Base-by-base conservation (phyloP, 495 filamentous ascomycete genomes). In the Letharia lupina region DNA sequence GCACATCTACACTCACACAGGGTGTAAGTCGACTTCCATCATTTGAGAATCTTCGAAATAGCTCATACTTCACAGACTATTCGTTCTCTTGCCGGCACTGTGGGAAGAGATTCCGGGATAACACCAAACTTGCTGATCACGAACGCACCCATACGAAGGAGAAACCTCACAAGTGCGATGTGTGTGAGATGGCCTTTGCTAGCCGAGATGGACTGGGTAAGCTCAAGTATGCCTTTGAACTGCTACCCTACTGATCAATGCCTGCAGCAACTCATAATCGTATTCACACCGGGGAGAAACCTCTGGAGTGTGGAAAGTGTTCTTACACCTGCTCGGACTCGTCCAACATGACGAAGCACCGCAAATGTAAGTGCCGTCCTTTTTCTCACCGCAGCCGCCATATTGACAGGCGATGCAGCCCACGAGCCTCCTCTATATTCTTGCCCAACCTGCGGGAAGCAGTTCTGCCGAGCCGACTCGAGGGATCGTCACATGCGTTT, bases 91-190 rank as follows among this genome's bases (percentile, higher is more conserved):
- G 68, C 56, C 33, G 20, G 8, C 52, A 64, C 42, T 82, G 80
- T 64, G 77, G 77, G 3, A 81, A 82, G 65, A 60, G 73, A 2
- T 83, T 81, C 60, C 78, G 79, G 31, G 74, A 80, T 31, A 77
- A 78, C 65, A 78, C 78, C 15, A 80, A 79, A 35, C 66, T 82
- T 60, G 79, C 80, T 50, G 75, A 79, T 40, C 80, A 83, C 56
- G 78, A 79, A 70, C 80, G 80, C n/a, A 82, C 78, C n/a, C 80
- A 83, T 63, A 80, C 80, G 0, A 78, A 79, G 28, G 80, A 83
- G 65, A 83, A 82, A 67, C 80, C 80, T 0, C 82, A 78, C 62
- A 75, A 70, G 39, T 83, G 80, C 67, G 70, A 75, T 20, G 67
- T 75, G 18, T 83, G 80, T 62, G 76, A 73, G 4, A 81, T 78